Base-by-base conservation (phyloP, 179 eudicot species). In the Nepenthes alata region DNA sequence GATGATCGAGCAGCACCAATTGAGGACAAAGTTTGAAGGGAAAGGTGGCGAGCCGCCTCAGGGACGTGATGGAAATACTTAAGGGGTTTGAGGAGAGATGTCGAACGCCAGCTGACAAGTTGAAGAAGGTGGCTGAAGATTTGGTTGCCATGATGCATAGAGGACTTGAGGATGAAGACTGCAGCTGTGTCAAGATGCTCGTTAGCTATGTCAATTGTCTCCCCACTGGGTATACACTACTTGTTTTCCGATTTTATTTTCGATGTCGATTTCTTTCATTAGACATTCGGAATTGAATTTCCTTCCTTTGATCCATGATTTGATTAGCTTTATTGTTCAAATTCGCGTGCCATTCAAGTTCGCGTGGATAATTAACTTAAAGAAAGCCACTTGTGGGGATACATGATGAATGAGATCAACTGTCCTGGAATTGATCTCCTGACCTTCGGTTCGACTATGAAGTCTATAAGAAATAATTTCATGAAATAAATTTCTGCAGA, bases 141-240 rank as follows among this genome's bases (percentile, higher is more conserved):
- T 67, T 74, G 70, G 69, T 68, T 38, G 55, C 12, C n/a, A 53
- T 55, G 69, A 78, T 78, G 79, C 7, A 11, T 2, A 55, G 25
- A 11, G 78, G 82, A 25, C 60, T 71, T n/a, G 13, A 58, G 37
- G 64, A 69, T 52, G 72, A 74, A 59, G 64, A 65, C 37, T 39
- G 64, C 2, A 67, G 69, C 37, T 58, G 58, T 2, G 66, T 78
- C 7, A 74, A 71, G 58, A 78, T 78, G 82, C 76, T 74, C 65
- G 71, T 71, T 13, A 57, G 44, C 45, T 57, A 35, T 57, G 59
- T 57, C 13, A 10, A 57, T 35, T 2, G 50, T 54, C 81, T 81
- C 13, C 86, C 89, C 37, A 69, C 80, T 62, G 89, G 89, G 86
- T 77, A 69, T 61, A 9, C 15, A 14, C 25, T 25, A 25, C 25